These are phyloP conservation scores for Scleroderma citrinum DNA, from an alignment of 768 basidiomycete species.

Conservation along the genomic window DNA sequence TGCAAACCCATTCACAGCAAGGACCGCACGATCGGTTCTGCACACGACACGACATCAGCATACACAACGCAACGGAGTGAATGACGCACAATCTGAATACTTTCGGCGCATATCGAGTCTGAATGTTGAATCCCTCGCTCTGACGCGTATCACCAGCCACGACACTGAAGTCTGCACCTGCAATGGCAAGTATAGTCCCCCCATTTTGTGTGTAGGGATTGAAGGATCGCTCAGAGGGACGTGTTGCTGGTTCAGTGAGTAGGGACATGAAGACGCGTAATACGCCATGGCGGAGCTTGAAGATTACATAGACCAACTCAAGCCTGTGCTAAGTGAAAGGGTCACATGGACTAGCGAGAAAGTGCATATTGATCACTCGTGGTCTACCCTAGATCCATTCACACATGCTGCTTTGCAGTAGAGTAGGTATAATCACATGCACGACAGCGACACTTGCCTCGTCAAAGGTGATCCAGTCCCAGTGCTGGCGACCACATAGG, in stretches of 20 bases:
- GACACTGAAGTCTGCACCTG: conserved; percentile 88
- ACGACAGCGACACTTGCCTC: too few relatives aligned
- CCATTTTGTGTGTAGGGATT: conserved; percentile 92
- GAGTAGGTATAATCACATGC: too few relatives aligned
- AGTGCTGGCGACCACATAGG: too few relatives aligned
- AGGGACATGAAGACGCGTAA: conserved; percentile 5
- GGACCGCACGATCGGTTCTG: conserved; percentile 88
- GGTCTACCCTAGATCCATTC: too few relatives aligned
- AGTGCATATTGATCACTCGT: too few relatives aligned
- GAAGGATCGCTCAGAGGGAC: conserved; percentile 58
- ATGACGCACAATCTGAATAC: conserved; percentile 83
- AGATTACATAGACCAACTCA: too few relatives aligned
- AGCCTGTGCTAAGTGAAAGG: too few relatives aligned
- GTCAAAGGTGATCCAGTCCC: too few relatives aligned
- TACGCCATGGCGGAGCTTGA: conserved; percentile 6
- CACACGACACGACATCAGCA: neutral
- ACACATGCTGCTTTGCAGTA: too few relatives aligned
- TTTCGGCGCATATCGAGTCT: conserved; percentile 95
- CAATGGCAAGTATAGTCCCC: conserved; percentile 93
- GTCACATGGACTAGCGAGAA: too few relatives aligned
- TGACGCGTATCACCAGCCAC: conserved; percentile 97
- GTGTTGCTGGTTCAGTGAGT: conserved; percentile 33
- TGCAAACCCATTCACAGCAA: conserved; percentile 95
- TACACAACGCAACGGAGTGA: neutral
- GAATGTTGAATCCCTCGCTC: conserved; percentile 95